These are phyloP conservation scores for Neurospora hispaniola DNA, from an alignment of 495 filamentous ascomycete genomes.

Conservation along the genomic window DNA sequence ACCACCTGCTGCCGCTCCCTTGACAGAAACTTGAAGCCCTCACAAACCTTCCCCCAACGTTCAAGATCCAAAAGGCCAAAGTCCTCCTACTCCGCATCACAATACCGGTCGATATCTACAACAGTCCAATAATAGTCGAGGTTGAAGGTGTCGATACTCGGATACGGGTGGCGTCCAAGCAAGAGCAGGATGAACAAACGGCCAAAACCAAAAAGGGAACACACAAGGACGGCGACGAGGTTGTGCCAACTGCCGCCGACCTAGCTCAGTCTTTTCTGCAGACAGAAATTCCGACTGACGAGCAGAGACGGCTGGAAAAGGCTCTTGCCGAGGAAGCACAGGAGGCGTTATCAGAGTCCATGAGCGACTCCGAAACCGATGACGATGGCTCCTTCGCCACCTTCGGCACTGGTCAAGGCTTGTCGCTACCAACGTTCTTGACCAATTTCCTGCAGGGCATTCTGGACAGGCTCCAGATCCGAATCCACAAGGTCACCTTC, in stretches of 20 bases:
- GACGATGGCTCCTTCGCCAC: constrained; percentile 51
- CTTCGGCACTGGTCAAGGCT: constrained; percentile 58
- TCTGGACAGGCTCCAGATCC: constrained; percentile 64
- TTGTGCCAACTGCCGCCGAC: constrained; percentile 67
- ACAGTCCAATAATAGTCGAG: constrained; percentile 65
- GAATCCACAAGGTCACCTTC: constrained; percentile 47
- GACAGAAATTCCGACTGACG: constrained; percentile 56
- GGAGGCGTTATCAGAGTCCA: constrained; percentile 44
- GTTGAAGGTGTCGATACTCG: constrained; percentile 66
- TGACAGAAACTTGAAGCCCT: constrained; percentile 62
- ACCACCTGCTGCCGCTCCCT: not conserved
- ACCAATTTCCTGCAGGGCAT: constrained; percentile 76
- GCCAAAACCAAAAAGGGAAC: constrained; percentile 20
- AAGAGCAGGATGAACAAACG: constrained; percentile 20
- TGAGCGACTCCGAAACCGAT: constrained; percentile 50
- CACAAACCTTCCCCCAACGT: constrained; percentile 56
- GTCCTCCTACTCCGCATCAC: constrained; percentile 62
- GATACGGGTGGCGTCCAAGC: constrained; percentile 31
- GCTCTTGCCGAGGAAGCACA: constrained; percentile 59
- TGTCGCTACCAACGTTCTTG: constrained; percentile 73
- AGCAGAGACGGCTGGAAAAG: constrained; percentile 66
- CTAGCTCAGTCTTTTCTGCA: constrained; percentile 82
- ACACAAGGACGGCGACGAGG: constrained; percentile 20
- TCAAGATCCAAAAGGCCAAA: constrained; percentile 59
- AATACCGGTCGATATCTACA: constrained; percentile 72